A percentile compares a stretch with the other conserved stretches of the same genome.
phyloP scores from a whole-genome alignment of 1,139 yeast genomes.

The Ashbya aceris region DNA sequence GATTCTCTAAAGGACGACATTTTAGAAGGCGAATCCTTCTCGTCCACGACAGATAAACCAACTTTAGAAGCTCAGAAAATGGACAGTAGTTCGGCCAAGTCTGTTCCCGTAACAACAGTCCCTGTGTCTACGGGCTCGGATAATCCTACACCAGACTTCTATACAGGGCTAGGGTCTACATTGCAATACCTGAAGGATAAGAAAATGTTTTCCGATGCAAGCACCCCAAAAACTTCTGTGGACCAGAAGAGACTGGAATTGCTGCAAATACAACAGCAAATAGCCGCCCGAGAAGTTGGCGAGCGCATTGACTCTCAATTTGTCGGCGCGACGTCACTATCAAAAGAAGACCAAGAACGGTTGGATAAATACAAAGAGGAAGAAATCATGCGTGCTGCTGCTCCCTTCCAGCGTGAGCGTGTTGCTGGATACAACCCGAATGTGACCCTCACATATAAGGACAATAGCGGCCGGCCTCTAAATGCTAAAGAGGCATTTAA shows the following conservation, averaged over 20 bases:
- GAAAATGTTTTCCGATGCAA: slow-evolving; percentile 31
- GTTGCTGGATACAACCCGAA: slow-evolving; percentile 52
- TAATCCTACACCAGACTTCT: slow-evolving; percentile 30
- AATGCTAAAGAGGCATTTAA: slow-evolving; percentile 76
- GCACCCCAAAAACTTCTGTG: slow-evolving; percentile 19
- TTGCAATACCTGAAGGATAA: slow-evolving; percentile 44
- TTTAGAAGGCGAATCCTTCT: slow-evolving; percentile 5
- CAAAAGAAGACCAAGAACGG: slow-evolving; percentile 35
- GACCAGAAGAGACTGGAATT: slow-evolving; percentile 22
- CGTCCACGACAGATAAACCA: slow-evolving; percentile 7
- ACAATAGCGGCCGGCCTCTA: slow-evolving; percentile 59
- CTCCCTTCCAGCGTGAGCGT: slow-evolving; percentile 18
- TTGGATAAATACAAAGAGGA: slow-evolving; percentile 27
- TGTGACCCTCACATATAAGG: slow-evolving; percentile 55
- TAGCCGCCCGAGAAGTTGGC: slow-evolving; percentile 11
- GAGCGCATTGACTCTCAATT: slow-evolving; percentile 27
- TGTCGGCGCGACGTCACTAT: slow-evolving; percentile 23
- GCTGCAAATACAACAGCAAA: slow-evolving; percentile 12
- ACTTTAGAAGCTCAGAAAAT: slow-evolving; percentile 1
- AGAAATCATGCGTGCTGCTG: slow-evolving; percentile 25
- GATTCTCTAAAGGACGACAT: slow-evolving; percentile 29
- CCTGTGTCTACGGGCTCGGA: slow-evolving; percentile 6
- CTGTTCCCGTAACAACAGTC: neutral
- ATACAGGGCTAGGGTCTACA: slow-evolving; percentile 50
- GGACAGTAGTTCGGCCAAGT: slow-evolving; percentile 1